A percentile compares a stretch with the other conserved stretches of the same genome.
Evolutionary conservation across 2,329 filamentous ascomycete genomes (phyloP).

Genomic region (Alternaria gansuensis): DNA sequence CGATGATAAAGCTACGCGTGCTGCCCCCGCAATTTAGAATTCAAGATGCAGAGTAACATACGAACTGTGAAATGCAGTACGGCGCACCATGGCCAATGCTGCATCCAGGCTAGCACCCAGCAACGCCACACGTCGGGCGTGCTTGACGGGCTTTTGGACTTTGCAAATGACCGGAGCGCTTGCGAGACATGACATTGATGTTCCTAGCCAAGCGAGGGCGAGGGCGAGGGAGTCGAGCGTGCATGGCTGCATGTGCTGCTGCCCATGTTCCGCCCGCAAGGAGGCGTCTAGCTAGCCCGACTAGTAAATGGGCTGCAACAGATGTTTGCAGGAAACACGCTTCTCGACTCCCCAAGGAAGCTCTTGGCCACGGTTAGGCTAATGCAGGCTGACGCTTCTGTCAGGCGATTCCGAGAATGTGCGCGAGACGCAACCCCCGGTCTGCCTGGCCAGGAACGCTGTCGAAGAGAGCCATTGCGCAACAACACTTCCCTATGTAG

Average conservation of each 20-base stretch:
- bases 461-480: not conserved
- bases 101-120: conserved; percentile 5
- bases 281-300: conserved; percentile 14
- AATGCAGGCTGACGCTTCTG: conserved; percentile 25
- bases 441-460: conserved; percentile 2
- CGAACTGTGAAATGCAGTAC: conserved; percentile 8
- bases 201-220: conserved; percentile 12
- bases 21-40: conserved; percentile 46
- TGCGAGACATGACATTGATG: conserved; percentile 20
- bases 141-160: conserved; percentile 2
- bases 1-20: conserved; percentile 31
- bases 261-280: conserved; percentile 25
- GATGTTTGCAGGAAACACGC: conserved; percentile 29
- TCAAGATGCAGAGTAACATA: conserved; percentile 23
- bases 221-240: conserved; percentile 15
- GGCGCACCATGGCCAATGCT: conserved; percentile 28
- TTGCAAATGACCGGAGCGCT: conserved; percentile 8
- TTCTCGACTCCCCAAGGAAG: conserved; percentile 39
- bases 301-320: conserved; percentile 21
- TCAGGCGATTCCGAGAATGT: conserved; percentile 10
- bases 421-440: conserved; percentile 2
- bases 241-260: conserved; percentile 19
- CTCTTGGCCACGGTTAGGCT: conserved; percentile 25
- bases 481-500: conserved; percentile 1
- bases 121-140: conserved; percentile 13